Conservation (phyloP, 495 filamentous ascomycete genomes). For the Penicillium simplicissimum region DNA sequence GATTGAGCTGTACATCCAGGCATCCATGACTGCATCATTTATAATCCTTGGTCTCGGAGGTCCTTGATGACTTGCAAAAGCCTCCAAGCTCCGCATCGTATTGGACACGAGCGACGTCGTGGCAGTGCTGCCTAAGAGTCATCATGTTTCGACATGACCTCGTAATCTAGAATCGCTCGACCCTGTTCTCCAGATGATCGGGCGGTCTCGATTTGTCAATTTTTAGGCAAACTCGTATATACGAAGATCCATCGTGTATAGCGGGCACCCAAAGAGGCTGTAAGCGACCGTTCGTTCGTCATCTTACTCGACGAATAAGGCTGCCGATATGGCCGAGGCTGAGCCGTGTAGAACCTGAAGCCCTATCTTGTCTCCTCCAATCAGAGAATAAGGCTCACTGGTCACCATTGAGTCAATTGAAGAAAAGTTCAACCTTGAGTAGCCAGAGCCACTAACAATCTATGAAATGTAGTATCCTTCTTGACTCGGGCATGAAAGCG, state of each 20-base stretch:
- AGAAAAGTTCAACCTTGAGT: not conserved
- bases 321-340: not conserved
- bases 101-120: not conserved
- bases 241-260: not conserved
- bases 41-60: not conserved
- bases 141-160: not conserved
- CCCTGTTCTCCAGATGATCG: not conserved
- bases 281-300: conserved; percentile 1
- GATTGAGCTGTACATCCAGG: not conserved
- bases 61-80: not conserved
- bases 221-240: not conserved
- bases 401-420: not conserved
- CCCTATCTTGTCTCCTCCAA: not conserved
- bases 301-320: not conserved
- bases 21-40: not conserved
- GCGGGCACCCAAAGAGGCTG: not conserved
- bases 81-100: not conserved
- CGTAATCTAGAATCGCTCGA: not conserved
- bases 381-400: not conserved
- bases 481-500: conserved; percentile 1
- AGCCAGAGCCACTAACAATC: not conserved
- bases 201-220: not conserved
- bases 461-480: not conserved
- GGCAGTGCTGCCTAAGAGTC: conserved; percentile 20
- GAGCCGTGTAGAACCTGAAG: not conserved